Evolutionary conservation across 164 flowering plant species (phyloP).

Genomic region (Nelumbo lutea): DNA sequence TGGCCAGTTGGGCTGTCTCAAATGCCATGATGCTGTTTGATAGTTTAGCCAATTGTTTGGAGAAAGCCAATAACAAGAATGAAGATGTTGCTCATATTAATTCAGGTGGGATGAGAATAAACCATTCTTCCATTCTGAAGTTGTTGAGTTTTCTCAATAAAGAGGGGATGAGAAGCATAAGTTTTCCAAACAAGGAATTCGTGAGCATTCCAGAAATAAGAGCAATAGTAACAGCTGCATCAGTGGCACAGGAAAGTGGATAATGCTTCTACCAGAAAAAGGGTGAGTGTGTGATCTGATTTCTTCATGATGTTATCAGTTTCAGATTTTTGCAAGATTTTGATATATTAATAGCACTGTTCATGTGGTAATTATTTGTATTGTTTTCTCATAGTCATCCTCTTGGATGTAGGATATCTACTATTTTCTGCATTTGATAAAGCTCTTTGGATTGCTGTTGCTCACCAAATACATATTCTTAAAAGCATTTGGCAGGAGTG

Average conservation of each 20-base stretch:
- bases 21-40: conserved; percentile 32
- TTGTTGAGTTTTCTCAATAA: conserved; percentile 30
- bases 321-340: no score
- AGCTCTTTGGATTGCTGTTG: no score
- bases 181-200: conserved; percentile 13
- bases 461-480: no score
- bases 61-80: conserved; percentile 20
- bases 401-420: no score
- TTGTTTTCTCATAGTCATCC: no score
- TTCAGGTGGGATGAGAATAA: conserved; percentile 15
- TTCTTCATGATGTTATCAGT: no score
- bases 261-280: background rate
- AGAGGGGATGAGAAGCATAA: conserved; percentile 10
- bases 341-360: no score
- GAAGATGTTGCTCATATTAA: conserved; percentile 5
- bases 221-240: conserved; percentile 13
- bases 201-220: conserved; percentile 14
- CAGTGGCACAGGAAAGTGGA: conserved; percentile 9
- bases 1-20: conserved; percentile 38
- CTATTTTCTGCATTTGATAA: no score
- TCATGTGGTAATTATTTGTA: no score
- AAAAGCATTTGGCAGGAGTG: no score
- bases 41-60: conserved; percentile 32
- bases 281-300: background rate
- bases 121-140: conserved; percentile 26